Evolutionary conservation across 108 stramenopile genomes (phyloP), one percentile per base, ranked within the genome.

Genomic region (Epithemia pelagica): DNA sequence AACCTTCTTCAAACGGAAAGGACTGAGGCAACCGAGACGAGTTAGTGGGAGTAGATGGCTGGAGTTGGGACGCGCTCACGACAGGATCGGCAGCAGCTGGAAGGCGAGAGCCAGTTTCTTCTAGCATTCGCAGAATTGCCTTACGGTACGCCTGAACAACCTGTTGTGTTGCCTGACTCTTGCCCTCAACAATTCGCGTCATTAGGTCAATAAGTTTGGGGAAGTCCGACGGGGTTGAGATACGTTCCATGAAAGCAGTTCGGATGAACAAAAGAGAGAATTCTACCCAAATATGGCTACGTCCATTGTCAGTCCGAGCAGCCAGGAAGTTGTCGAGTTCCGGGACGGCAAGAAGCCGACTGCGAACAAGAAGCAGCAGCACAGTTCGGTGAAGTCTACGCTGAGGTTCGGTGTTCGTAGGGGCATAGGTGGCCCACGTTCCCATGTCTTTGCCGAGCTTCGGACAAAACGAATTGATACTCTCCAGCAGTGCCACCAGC

Each of bases 361-460:
- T 86, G 27, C 95, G 79, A 22, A 96, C 77, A 5, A 98, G 82
- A 37, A 96, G 86, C n/a, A 95, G 68, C 51, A 96, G 71, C 2
- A 95, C 90, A 0, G 91, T 86, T 54, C 92, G 86, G 74, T 98
- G 95, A 32, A 98, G 78, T 60, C 91, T 86, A 59, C 91, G 88
- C 68, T 96, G 88, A 2, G 53, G 59, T 52, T 95, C 95, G 25
- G 88, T 87, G 60, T 89, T 87, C 0, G 89, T 88, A 1, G 92
- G 95, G 54, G 95, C 96, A 57, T 90, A 95, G 0, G 90, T 92
- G 7, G 89, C 85, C 95, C 96, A 98, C 7, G 90, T 94, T 5
- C 90, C 90, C 46, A 98, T 72, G 61, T 95, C 92, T 60, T 83
- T 76, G 29, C 89, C 85, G 21, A 98, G 79, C 61, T 90, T 83